A percentile compares a stretch with the other conserved stretches of the same genome.
phyloP scores from a whole-genome alignment of 345 rosid species.

The Eucalyptus erythrocorys region DNA sequence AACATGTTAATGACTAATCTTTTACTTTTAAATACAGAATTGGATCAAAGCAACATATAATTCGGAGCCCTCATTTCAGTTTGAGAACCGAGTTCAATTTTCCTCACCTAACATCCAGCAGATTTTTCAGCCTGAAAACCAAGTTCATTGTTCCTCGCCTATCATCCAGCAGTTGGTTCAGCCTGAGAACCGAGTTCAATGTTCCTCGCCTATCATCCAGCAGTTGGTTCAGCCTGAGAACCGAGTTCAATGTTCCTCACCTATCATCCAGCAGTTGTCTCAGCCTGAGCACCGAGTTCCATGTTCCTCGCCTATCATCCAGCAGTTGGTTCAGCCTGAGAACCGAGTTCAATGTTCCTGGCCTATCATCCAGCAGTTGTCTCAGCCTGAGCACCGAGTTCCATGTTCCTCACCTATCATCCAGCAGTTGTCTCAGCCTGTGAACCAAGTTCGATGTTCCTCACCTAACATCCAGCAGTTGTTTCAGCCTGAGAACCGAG shows the following conservation, averaged over 20 bases:
- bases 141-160: not conserved
- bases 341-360: not conserved
- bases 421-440: too few species aligned
- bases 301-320: not conserved
- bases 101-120: not conserved
- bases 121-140: not conserved
- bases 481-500: not conserved
- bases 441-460: too few species aligned
- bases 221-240: not conserved
- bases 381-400: not conserved
- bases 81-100: not conserved
- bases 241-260: not conserved
- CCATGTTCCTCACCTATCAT: not conserved
- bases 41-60: not conserved
- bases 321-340: not conserved
- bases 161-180: not conserved
- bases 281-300: not conserved
- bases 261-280: not conserved
- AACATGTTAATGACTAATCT: not conserved
- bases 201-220: not conserved
- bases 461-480: not conserved
- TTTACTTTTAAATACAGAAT: not conserved
- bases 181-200: not conserved
- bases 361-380: not conserved
- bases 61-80: not conserved